Base-by-base conservation (phyloP, 192 early-diverging fungal genomes). In the Coemansia sp. region DNA sequence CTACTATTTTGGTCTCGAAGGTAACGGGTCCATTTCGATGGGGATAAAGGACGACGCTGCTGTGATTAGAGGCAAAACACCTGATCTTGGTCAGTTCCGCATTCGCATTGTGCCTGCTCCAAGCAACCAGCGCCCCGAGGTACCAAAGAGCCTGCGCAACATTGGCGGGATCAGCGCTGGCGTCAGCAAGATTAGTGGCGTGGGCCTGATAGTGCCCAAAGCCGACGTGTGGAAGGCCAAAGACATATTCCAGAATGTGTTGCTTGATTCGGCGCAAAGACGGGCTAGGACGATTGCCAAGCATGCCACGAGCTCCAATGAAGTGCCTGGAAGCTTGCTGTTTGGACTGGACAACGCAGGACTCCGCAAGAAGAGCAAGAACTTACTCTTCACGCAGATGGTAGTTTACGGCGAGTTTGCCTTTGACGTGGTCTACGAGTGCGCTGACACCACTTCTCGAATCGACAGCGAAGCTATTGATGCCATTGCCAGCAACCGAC, bases 1-100 rank as follows among this genome's bases (percentile, higher is more conserved):
- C 15, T 97, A 91, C 70, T 95, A 95, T 65, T 76, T 87, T 62
- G 90, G 86, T 0, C 63, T 93, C 3, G 90, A 95, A 37, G 92
- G 88, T 4, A 76, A 84, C 18, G 91, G 90, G 4, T 57, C 81
- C 12, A 65, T 90, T 41, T 58, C 85, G 17, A 57, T 89, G 41
- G 53, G 69, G 6, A 56, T 60, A 3, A 52, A 70, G 4, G 43
- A 58, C n/a, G 64, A 58, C 11, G 73, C 63, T 42, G 70, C 82
- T 10, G 46, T 56, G 27, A 54, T 91, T 7, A 67, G 67, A 14
- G 89, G 91, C 43, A 60, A 82, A 15, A 81, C 87, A 6, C 70
- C 82, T 17, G 87, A 90, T 24, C 72, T 95, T 19, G 92, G 91
- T 6, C 79, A 87, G 17, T 95, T 95, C 53, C 56, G 43, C 43